A percentile compares a stretch with the other conserved stretches of the same genome.
These are phyloP conservation scores for Saprolegnia diclina DNA, from an alignment of 352 stramenopile species.

Conservation along the genomic window DNA sequence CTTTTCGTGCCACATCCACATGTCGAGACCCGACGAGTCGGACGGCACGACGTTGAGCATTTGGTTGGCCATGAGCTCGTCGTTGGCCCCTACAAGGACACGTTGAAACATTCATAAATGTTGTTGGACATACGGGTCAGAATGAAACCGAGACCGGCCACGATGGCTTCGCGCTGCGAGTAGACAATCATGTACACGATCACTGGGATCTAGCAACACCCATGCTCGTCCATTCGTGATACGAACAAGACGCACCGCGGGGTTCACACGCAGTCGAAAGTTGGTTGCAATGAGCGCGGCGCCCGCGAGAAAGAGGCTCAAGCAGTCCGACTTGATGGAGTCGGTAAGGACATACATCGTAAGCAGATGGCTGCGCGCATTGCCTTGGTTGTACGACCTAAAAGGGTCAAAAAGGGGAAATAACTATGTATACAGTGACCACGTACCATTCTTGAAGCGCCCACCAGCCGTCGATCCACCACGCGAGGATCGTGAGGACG, in stretches of 20 bases:
- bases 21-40: slow-evolving; percentile 14
- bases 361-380: slow-evolving; percentile 2
- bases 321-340: slow-evolving; percentile 17
- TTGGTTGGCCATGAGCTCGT: slow-evolving; percentile 17
- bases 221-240: neutral
- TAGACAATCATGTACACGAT: slow-evolving; percentile 18
- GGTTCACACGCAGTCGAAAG: slow-evolving; percentile 13
- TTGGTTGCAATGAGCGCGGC: slow-evolving; percentile 6
- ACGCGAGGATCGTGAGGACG: slow-evolving; percentile 12
- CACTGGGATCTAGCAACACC: neutral
- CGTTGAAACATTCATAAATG: neutral
- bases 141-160: slow-evolving; percentile 4
- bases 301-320: slow-evolving; percentile 21
- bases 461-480: slow-evolving; percentile 25
- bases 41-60: slow-evolving; percentile 20
- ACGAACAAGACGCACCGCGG: neutral
- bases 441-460: slow-evolving; percentile 22
- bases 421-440: neutral
- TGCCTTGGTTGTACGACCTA: slow-evolving; percentile 17
- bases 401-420: neutral
- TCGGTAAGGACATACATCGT: slow-evolving; percentile 23
- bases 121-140: neutral
- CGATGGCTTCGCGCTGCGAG: slow-evolving; percentile 11
- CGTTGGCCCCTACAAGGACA: neutral
- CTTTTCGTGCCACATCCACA: slow-evolving; percentile 27